Evolutionary conservation across 2,329 filamentous ascomycete genomes (phyloP), one percentile per base, ranked within the genome.

Genomic region (Ophiostoma piceae): DNA sequence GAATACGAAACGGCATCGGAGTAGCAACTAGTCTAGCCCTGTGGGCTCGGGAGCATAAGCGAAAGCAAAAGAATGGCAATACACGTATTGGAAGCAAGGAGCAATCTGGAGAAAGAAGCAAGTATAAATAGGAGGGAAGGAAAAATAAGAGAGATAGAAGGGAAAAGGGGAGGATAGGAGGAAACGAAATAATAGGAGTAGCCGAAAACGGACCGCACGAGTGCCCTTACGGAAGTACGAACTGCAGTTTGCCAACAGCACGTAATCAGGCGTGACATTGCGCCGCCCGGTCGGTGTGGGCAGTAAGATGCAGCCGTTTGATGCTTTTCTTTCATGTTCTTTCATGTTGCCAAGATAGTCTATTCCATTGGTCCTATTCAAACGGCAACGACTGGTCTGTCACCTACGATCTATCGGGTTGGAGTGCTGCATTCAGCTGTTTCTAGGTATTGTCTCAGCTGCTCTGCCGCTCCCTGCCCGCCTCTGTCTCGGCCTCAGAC

Each of bases 41-140:
- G 51, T 57, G 22, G 22, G 51, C 12, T 57, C 51, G 22, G 51
- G n/a, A 26, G 2, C n/a, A 26, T 29, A 57, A 12, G 51, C 51
- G 51, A 26, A 26, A 57, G 51, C 3, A 26, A 26, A 57, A 26
- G n/a, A 57, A 57, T 8, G 51, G 51, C n/a, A 57, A 57, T 57
- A 57, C 51, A 57, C 51, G 22, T 54, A 54, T 54, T 26, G 51
- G n/a, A 29, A 26, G 51, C 22, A 57, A 57, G 51, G 51, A 57
- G 51, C 11, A 14, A 57, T 26, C 22, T 57, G 47, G 47, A 54
- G 47, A 57, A 47, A n/a, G 16, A 47, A 47, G 3, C 6, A 47
- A 47, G 6, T 47, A 16, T 47, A n/a, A 47, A n/a, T 47, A n/a
- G 16, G 6, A 47, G 43, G 43, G 19, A n/a, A n/a, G 16, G 3